Conservation (phyloP, 257 asterid genomes). For the Ballota nigra region DNA sequence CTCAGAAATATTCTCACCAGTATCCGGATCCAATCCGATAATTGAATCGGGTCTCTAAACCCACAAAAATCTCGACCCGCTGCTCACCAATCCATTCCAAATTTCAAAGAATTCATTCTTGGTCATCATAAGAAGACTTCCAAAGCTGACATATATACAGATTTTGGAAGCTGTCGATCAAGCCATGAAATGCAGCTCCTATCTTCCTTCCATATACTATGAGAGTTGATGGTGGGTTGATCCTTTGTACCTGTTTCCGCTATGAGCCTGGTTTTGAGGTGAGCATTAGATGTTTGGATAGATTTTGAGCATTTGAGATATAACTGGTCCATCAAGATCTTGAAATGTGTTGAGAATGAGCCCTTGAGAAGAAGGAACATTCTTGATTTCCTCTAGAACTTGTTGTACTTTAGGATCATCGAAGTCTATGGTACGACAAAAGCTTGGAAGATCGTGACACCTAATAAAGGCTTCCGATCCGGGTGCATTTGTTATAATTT, state of each 20-base stretch:
- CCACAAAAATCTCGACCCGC: constrained; percentile 60
- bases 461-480: constrained; percentile 63
- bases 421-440: constrained; percentile 38
- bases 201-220: constrained; percentile 55
- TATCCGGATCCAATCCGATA: background rate
- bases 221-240: constrained; percentile 6
- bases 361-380: constrained; percentile 42
- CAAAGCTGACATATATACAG: constrained; percentile 65
- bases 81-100: constrained; percentile 56
- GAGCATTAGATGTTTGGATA: constrained; percentile 56
- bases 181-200: constrained; percentile 55
- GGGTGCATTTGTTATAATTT: constrained; percentile 28
- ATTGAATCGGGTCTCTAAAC: constrained; percentile 49
- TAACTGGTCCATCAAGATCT: constrained; percentile 44
- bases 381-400: constrained; percentile 21
- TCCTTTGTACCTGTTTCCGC: background rate
- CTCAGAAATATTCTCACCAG: constrained; percentile 7
- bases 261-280: constrained; percentile 28
- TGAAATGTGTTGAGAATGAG: constrained; percentile 63
- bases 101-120: constrained; percentile 41
- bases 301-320: constrained; percentile 36
- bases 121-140: constrained; percentile 41
- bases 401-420: constrained; percentile 23
- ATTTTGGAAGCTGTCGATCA: constrained; percentile 40
- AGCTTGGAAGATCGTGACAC: constrained; percentile 69